phyloP scores from a whole-genome alignment of 2,329 filamentous ascomycete species.

The Cladophialophora chaetospira region DNA sequence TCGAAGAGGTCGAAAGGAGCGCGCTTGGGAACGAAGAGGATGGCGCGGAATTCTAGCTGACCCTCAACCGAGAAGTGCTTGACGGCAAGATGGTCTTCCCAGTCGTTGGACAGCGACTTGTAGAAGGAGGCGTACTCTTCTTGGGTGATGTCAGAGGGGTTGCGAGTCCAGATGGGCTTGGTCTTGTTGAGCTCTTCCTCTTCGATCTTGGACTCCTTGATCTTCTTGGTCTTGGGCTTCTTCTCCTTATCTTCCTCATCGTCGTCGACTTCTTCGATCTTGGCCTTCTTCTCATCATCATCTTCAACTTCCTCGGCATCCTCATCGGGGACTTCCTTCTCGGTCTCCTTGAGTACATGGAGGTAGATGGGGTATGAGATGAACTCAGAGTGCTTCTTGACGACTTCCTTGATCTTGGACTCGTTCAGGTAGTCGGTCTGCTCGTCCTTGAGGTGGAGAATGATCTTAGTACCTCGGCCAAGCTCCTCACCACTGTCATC shows the following conservation, averaged over 20 bases:
- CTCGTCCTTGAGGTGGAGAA: slow-evolving; percentile 99
- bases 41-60: slow-evolving; percentile 99
- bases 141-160: slow-evolving; percentile 88
- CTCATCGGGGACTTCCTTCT: slow-evolving; percentile 98
- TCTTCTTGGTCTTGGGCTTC: slow-evolving; percentile 97
- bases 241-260: slow-evolving; percentile 84
- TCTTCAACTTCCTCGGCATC: slow-evolving; percentile 77
- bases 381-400: slow-evolving; percentile 99
- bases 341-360: slow-evolving; percentile 97
- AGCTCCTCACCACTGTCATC: slow-evolving; percentile 90
- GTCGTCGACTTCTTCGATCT: slow-evolving; percentile 88
- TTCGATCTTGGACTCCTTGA: slow-evolving; percentile 98
- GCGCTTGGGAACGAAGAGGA: slow-evolving; percentile 99
- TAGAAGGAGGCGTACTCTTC: slow-evolving; percentile 99
- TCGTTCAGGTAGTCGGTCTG: slow-evolving; percentile 98
- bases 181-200: slow-evolving; percentile 99
- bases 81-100: slow-evolving; percentile 98
- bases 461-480: slow-evolving; percentile 94
- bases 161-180: slow-evolving; percentile 99
- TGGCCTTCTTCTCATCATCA: slow-evolving; percentile 85
- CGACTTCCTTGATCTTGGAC: slow-evolving; percentile 99
- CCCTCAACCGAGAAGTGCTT: slow-evolving; percentile 99
- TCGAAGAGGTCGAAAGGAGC: slow-evolving; percentile 99
- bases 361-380: slow-evolving; percentile 99
- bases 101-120: slow-evolving; percentile 99